Evolutionary conservation across 2,329 filamentous ascomycete genomes (phyloP).

Genomic region (Hymenoscyphus fructigenus): DNA sequence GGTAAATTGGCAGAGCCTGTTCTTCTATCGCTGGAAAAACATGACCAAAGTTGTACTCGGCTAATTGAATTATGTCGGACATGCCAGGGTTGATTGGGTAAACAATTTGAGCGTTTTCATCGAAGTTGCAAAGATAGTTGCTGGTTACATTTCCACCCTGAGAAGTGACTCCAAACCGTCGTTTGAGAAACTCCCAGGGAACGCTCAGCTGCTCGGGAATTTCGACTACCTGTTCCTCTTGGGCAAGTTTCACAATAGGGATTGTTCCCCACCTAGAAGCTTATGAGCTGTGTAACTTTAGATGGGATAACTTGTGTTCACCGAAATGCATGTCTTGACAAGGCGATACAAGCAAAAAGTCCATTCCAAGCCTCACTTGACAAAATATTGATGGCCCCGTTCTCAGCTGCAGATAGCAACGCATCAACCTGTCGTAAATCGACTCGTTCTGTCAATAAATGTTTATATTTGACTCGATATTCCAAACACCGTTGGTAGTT

Average conservation of each 20-base stretch:
- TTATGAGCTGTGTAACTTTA: not conserved
- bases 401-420: conserved; percentile 20
- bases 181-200: conserved; percentile 37
- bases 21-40: conserved; percentile 36
- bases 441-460: not conserved
- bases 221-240: conserved; percentile 35
- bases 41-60: conserved; percentile 37
- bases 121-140: conserved; percentile 38
- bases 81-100: conserved; percentile 38
- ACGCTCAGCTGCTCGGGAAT: conserved; percentile 35
- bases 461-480: not conserved
- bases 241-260: conserved; percentile 38
- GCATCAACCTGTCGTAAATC: not conserved
- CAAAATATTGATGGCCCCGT: conserved; percentile 32
- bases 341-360: conserved; percentile 38
- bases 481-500: conserved; percentile 22
- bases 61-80: conserved; percentile 27
- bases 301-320: conserved; percentile 11
- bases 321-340: conserved; percentile 38
- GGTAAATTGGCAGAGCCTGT: not conserved
- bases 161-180: conserved; percentile 35
- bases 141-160: conserved; percentile 37
- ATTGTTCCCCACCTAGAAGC: conserved; percentile 36
- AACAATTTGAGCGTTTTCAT: conserved; percentile 28
- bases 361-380: conserved; percentile 37